Conservation (phyloP, 2,329 filamentous ascomycete species). For the Ceratocystis lukuohia region DNA sequence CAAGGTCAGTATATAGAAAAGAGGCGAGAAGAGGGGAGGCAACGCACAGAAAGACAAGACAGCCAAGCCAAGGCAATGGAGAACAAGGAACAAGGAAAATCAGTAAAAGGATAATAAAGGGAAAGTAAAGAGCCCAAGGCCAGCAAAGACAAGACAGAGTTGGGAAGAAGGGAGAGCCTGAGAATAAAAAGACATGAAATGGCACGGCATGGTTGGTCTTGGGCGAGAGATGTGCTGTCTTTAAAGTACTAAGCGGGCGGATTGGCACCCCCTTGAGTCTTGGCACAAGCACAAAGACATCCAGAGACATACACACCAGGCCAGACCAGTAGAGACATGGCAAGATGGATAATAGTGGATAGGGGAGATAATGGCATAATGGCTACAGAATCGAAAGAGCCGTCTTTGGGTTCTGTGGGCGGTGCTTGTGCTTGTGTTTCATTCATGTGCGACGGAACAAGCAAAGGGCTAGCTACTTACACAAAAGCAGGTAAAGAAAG, state of each 20-base stretch:
- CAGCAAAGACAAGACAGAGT: constrained; percentile 4
- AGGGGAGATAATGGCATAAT: background rate
- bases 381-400: constrained; percentile 3
- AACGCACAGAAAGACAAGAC: background rate
- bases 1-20: background rate
- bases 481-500: constrained; percentile 1
- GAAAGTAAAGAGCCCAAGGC: background rate
- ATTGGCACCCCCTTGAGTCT: constrained; percentile 7
- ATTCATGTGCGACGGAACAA: constrained; percentile 4
- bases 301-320: background rate
- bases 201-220: background rate
- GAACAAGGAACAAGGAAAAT: background rate
- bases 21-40: background rate
- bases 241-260: constrained; percentile 1
- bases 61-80: too few relatives aligned
- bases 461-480: constrained; percentile 7
- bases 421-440: constrained; percentile 3
- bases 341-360: background rate
- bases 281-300: constrained; percentile 7
- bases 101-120: background rate
- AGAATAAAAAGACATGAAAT: background rate
- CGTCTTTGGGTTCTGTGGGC: background rate
- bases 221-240: constrained; percentile 6
- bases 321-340: constrained; percentile 1
- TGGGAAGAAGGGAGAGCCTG: background rate